Evolutionary conservation across 306 rosid genomes (phyloP).

Genomic region (Styphnolobium japonicum): DNA sequence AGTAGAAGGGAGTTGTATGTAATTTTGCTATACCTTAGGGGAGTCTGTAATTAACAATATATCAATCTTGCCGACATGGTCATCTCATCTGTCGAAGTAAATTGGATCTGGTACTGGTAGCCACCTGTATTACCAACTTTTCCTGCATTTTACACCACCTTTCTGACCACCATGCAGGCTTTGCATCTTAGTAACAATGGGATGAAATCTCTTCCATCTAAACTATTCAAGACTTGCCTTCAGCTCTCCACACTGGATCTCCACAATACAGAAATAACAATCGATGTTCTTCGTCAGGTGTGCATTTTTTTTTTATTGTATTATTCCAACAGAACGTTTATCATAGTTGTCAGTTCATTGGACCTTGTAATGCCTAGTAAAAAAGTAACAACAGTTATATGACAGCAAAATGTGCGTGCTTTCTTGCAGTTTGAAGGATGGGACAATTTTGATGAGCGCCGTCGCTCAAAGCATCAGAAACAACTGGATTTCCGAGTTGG

Average conservation of each 20-base stretch:
- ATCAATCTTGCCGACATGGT: background rate
- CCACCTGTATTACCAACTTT: background rate
- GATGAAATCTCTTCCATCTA: conserved; percentile 76
- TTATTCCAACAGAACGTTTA: background rate
- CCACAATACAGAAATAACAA: conserved; percentile 85
- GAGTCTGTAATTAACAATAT: background rate
- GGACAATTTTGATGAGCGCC: conserved; percentile 75
- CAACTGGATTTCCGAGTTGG: conserved; percentile 80
- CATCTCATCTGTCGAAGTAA: background rate
- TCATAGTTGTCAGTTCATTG: conserved; percentile 6
- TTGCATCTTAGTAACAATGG: conserved; percentile 72
- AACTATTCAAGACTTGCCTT: conserved; percentile 69
- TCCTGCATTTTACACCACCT: background rate
- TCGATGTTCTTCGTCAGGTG: conserved; percentile 82
- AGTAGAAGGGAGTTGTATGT: background rate
- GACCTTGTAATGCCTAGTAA: background rate
- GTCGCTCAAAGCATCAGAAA: conserved; percentile 79
- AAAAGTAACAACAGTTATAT: background rate
- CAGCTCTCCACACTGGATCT: conserved; percentile 78
- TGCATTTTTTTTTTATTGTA: conserved; percentile 6
- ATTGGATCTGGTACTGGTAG: background rate
- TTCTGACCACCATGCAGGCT: conserved; percentile 46
- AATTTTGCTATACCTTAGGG: background rate
- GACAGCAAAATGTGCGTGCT: background rate
- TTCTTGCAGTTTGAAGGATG: conserved; percentile 83